Percentiles rank a stretch among this genome's conserved stretches.
These are phyloP conservation scores for Plenodomus biglobosus DNA, from an alignment of 2,329 filamentous ascomycete species.

Conservation along the genomic window DNA sequence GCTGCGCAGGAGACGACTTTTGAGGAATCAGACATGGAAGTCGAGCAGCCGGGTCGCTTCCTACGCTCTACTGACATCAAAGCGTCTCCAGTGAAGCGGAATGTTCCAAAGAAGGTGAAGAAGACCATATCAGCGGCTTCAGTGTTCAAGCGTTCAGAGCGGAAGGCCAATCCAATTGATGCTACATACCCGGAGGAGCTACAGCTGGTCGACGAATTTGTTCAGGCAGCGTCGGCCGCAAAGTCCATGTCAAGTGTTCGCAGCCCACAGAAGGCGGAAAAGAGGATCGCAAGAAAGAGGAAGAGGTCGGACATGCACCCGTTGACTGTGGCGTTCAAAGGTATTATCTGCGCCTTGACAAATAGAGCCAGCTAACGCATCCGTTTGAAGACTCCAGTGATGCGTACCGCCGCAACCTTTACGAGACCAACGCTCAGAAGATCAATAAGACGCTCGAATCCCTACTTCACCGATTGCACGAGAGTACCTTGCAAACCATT, in stretches of 20 bases:
- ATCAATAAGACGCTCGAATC: constrained; percentile 25
- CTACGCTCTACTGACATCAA: constrained; percentile 1
- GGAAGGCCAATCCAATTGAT: constrained; percentile 7
- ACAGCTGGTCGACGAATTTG: background rate
- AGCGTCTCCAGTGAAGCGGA: background rate
- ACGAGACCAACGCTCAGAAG: constrained; percentile 14
- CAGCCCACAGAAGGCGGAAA: constrained; percentile 9
- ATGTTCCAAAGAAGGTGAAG: constrained; percentile 1
- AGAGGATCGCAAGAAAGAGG: constrained; percentile 5
- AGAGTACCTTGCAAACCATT: constrained; percentile 15
- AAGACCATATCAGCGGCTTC: constrained; percentile 24
- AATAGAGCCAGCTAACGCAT: constrained; percentile 7
- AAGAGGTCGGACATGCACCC: constrained; percentile 21
- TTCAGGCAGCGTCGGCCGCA: background rate
- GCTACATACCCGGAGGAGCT: background rate
- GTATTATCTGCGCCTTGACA: constrained; percentile 8
- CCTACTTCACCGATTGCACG: constrained; percentile 13
- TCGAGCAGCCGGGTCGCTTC: background rate
- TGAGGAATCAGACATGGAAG: too few species aligned
- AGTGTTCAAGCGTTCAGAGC: constrained; percentile 29
- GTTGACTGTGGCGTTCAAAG: constrained; percentile 32
- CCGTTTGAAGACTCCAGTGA: constrained; percentile 25
- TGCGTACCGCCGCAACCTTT: constrained; percentile 31
- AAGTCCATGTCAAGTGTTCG: constrained; percentile 9
- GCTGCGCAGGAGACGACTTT: too few species aligned